Conservation (phyloP, 306 rosid species). For the Casuarina glauca region DNA sequence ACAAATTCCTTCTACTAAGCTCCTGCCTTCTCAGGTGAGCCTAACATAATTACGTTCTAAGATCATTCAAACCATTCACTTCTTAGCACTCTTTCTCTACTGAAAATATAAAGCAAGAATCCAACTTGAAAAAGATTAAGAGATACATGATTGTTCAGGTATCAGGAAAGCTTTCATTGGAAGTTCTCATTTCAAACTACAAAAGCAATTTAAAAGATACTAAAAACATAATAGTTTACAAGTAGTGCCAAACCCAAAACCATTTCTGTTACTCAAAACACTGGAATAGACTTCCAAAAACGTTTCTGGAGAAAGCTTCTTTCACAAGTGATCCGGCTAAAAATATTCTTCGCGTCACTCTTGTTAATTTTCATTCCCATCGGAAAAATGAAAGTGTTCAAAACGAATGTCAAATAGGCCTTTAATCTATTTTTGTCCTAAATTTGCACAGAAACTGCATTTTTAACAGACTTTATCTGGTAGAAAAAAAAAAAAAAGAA, state of each 20-base stretch:
- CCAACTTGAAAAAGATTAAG: background rate
- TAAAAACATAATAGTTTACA: background rate
- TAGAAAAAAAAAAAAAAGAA: background rate
- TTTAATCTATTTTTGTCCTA: conserved; percentile 10
- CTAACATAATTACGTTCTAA: background rate
- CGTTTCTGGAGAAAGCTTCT: background rate
- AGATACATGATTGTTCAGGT: background rate
- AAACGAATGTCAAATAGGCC: background rate
- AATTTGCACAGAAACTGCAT: conserved; percentile 13
- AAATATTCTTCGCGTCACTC: background rate
- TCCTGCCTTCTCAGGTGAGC: background rate
- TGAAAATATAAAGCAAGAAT: background rate
- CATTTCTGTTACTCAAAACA: background rate
- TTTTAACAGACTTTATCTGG: background rate
- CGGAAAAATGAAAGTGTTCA: background rate
- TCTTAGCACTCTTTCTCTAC: background rate
- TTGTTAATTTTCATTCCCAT: background rate
- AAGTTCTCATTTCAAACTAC: background rate
- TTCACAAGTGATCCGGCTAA: background rate
- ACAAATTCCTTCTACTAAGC: background rate
- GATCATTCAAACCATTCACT: background rate
- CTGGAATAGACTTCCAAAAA: background rate
- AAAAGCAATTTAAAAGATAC: background rate
- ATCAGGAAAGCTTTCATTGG: background rate
- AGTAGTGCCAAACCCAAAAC: background rate